A percentile compares a stretch with the other conserved stretches of the same genome.
Evolutionary conservation across 768 basidiomycete species (phyloP).

Genomic region (Ramaria rubella): DNA sequence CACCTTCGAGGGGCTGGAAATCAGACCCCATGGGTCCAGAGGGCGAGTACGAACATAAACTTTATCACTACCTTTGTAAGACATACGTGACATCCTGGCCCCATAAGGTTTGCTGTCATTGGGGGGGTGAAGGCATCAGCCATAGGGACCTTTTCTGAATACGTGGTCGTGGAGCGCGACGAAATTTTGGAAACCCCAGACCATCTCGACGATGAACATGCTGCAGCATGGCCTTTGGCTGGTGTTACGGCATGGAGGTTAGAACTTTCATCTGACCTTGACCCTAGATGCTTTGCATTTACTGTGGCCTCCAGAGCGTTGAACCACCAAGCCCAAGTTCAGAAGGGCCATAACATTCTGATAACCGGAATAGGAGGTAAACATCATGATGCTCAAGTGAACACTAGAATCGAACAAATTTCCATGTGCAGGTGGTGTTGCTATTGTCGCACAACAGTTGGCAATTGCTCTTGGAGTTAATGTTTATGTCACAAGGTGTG

Average conservation of each 20-base stretch:
- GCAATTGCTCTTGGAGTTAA: slow-evolving; percentile 68
- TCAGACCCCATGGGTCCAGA: slow-evolving; percentile 59
- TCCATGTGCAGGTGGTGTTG: slow-evolving; percentile 54
- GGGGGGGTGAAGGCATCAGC: slow-evolving; percentile 50
- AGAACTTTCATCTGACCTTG: background rate
- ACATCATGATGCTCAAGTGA: background rate
- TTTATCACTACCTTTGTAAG: background rate
- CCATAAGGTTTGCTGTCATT: slow-evolving; percentile 53
- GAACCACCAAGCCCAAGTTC: slow-evolving; percentile 56
- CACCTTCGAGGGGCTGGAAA: slow-evolving; percentile 74
- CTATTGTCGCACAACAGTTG: slow-evolving; percentile 66
- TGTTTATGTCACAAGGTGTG: slow-evolving; percentile 66
- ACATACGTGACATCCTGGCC: slow-evolving; percentile 7
- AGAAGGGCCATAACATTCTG: slow-evolving; percentile 62
- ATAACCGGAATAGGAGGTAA: slow-evolving; percentile 70
- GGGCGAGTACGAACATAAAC: slow-evolving; percentile 36
- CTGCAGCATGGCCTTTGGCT: slow-evolving; percentile 71
- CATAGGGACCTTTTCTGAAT: slow-evolving; percentile 71
- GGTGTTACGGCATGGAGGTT: slow-evolving; percentile 84
- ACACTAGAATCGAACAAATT: background rate
- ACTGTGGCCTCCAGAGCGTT: slow-evolving; percentile 42
- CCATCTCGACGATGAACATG: slow-evolving; percentile 61
- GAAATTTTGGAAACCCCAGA: slow-evolving; percentile 53
- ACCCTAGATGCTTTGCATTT: no score
- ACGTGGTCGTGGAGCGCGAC: slow-evolving; percentile 64